Evolutionary conservation across 345 rosid species (phyloP), one percentile per base, ranked within the genome.

Genomic region (Populus pruinosa): DNA sequence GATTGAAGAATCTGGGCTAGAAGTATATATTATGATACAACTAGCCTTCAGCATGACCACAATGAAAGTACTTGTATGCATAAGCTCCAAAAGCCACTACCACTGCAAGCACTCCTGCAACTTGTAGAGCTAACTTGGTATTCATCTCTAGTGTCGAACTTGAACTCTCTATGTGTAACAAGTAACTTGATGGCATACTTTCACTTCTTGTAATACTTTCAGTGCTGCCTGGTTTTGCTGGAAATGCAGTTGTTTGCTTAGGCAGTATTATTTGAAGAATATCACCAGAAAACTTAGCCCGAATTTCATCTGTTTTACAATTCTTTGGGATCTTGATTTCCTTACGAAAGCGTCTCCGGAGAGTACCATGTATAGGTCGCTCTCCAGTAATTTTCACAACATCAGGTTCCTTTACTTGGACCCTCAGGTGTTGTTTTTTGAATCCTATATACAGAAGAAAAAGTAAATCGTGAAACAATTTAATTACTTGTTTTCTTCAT

Each of bases 251-350:
- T 4, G 44, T 62, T 29, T 4, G 44, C 71, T 81, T 87, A 0
- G 91, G 91, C 85, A 91, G 73, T 64, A 76, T 73, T 16, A 89
- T 59, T 38, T 74, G 73, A 70, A 89, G 83, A 75, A 86, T 71
- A 36, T 85, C 88, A 23, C 80, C 59, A 8, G 84, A 71, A 23
- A 86, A 69, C 66, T 79, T 87, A 23, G 93, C 93, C 17, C 70
- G 89, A 73, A 88, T 84, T 68, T 80, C 87, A 61, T 77, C 77
- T n/a, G 72, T 70, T 47, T 78, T 83, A 70, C 75, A 81, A 9
- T 76, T 80, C 33, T 81, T 77, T 0, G 84, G 44, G 61, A 85
- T 70, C 61, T 27, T 77, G 9, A 85, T 41, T 79, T 87, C 88
- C 82, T 87, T 88, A 5, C 23, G 43, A 38, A 91, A 91, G 17